Evolutionary conservation across 371 early-diverging fungal species (phyloP).

Genomic region (Mortierella polycephala): DNA sequence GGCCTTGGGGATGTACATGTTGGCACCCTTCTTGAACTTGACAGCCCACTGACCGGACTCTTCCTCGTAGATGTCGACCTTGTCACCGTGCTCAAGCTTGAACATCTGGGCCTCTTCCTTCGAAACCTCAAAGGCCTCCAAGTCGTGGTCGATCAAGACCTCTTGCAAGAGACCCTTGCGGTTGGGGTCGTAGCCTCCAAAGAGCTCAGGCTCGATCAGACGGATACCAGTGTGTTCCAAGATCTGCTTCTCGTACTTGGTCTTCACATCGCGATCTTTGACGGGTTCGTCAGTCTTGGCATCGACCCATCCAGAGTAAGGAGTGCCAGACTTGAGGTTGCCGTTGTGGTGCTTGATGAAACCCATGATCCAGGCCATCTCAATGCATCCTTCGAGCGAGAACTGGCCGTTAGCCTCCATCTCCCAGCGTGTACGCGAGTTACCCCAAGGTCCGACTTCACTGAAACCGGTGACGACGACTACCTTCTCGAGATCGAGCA

Average conservation of each 20-base stretch:
- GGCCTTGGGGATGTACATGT: slow-evolving; percentile 93
- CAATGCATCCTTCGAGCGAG: slow-evolving; percentile 96
- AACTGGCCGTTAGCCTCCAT: slow-evolving; percentile 95
- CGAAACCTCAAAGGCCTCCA: slow-evolving; percentile 90
- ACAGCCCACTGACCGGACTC: slow-evolving; percentile 82
- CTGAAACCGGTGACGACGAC: slow-evolving; percentile 95
- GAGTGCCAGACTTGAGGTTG: slow-evolving; percentile 80
- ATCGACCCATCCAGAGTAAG: slow-evolving; percentile 96
- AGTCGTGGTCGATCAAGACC: slow-evolving; percentile 90
- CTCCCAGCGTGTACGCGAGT: slow-evolving; percentile 96
- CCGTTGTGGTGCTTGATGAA: slow-evolving; percentile 92
- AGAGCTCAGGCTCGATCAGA: slow-evolving; percentile 91
- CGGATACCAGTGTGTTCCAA: slow-evolving; percentile 95
- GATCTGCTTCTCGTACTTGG: slow-evolving; percentile 93
- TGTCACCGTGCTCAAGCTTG: slow-evolving; percentile 87
- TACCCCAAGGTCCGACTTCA: slow-evolving; percentile 96
- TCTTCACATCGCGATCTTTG: slow-evolving; percentile 91
- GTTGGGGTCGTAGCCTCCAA: slow-evolving; percentile 92
- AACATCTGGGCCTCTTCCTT: slow-evolving; percentile 95
- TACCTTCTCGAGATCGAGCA: slow-evolving; percentile 93
- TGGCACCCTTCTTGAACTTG: slow-evolving; percentile 88
- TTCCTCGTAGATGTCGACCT: slow-evolving; percentile 84
- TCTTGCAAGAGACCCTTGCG: slow-evolving; percentile 93
- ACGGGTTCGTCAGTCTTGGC: slow-evolving; percentile 91
- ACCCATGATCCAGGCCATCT: slow-evolving; percentile 98